Evolutionary conservation across 2,329 filamentous ascomycete genomes (phyloP).

Genomic region (Cephalotrichum gorgonifer): DNA sequence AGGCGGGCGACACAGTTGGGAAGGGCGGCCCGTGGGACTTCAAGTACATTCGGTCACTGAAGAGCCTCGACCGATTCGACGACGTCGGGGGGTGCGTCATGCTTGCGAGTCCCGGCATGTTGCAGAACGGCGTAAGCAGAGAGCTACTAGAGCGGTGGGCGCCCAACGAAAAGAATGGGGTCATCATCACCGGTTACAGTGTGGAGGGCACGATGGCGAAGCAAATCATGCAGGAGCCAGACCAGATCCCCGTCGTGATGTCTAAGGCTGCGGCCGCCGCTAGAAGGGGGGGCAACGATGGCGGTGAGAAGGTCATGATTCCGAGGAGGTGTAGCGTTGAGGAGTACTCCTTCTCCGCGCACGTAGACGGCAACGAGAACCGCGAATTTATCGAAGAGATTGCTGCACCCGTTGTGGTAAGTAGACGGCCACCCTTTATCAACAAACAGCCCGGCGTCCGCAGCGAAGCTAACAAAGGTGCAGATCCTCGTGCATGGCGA

Average conservation of each 20-base stretch:
- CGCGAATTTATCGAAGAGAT: constrained; percentile 95
- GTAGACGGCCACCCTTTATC: constrained; percentile 23
- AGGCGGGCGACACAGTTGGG: constrained; percentile 59
- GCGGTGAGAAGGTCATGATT: constrained; percentile 83
- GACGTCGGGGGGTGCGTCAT: constrained; percentile 94
- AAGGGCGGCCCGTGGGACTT: constrained; percentile 95
- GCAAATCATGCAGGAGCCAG: constrained; percentile 87
- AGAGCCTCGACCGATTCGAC: constrained; percentile 90
- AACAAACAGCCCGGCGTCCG: neutral
- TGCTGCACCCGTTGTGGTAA: constrained; percentile 79
- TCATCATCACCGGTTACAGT: constrained; percentile 96
- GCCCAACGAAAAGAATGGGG: constrained; percentile 92
- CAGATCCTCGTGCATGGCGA: constrained; percentile 82
- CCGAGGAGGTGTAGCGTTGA: constrained; percentile 86
- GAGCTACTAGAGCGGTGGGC: constrained; percentile 93
- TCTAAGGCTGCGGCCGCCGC: constrained; percentile 51
- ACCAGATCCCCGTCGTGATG: constrained; percentile 92
- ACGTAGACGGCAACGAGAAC: constrained; percentile 94
- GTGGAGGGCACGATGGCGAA: constrained; percentile 98
- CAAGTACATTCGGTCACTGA: constrained; percentile 82
- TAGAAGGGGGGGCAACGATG: constrained; percentile 43
- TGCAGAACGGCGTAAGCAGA: constrained; percentile 90
- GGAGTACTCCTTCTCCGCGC: constrained; percentile 91
- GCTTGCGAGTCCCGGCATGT: constrained; percentile 95
- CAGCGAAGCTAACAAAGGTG: neutral